Evolutionary conservation across 2,329 filamentous ascomycete genomes (phyloP).

Genomic region (Sphaerulina populicola): DNA sequence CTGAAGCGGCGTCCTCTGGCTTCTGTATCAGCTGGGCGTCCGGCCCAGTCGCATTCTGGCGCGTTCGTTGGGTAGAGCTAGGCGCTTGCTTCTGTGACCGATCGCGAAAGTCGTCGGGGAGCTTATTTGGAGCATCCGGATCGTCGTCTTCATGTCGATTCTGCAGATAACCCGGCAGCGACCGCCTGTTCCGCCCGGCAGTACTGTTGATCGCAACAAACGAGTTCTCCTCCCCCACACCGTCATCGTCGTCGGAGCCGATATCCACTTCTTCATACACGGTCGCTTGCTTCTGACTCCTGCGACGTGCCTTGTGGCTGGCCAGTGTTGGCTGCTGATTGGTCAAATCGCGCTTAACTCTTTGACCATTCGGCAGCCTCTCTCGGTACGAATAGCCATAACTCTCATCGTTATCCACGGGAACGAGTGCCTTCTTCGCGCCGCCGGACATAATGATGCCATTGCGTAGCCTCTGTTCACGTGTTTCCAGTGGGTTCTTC

Average conservation of each 20-base stretch:
- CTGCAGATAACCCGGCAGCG: constrained; percentile 35
- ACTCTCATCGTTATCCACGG: constrained; percentile 30
- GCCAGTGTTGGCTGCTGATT: constrained; percentile 15
- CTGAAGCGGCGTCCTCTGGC: constrained; percentile 2
- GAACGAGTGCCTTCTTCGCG: constrained; percentile 29
- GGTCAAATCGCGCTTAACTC: constrained; percentile 12
- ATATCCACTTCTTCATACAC: constrained; percentile 42
- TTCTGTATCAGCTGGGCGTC: constrained; percentile 16
- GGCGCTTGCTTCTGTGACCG: constrained; percentile 18
- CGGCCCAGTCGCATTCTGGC: constrained; percentile 1
- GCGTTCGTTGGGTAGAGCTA: constrained; percentile 5
- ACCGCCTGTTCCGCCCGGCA: constrained; percentile 15
- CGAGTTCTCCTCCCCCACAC: constrained; percentile 15
- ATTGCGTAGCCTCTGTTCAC: constrained; percentile 33
- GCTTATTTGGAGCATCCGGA: constrained; percentile 36
- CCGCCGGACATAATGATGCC: constrained; percentile 26
- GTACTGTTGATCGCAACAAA: constrained; percentile 17
- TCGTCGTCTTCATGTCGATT: constrained; percentile 36
- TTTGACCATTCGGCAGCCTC: constrained; percentile 24
- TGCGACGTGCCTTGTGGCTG: constrained; percentile 17
- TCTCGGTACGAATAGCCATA: constrained; percentile 31
- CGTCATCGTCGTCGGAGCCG: constrained; percentile 38
- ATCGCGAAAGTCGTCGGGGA: constrained; percentile 38
- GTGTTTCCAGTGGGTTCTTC: constrained; percentile 28
- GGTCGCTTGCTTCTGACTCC: constrained; percentile 19